These are phyloP conservation scores for Phycomyces blakesleeanus DNA, from an alignment of 192 early-diverging fungal species.

Conservation along the genomic window DNA sequence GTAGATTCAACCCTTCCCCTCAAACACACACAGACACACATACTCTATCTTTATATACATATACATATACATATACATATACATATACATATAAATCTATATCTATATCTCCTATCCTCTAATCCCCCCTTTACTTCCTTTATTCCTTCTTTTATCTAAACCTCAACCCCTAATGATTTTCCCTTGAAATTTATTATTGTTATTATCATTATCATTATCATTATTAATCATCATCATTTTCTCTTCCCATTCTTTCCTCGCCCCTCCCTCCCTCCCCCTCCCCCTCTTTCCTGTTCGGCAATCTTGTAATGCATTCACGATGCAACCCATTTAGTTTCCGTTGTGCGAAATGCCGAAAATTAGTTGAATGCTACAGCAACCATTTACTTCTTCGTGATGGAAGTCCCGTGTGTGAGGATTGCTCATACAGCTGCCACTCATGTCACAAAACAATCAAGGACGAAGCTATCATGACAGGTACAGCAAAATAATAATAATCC, in stretches of 20 bases:
- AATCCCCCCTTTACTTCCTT: too few species aligned
- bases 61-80: too few species aligned
- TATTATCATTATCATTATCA: background rate
- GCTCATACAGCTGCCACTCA: slow-evolving; percentile 74
- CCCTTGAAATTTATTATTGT: background rate
- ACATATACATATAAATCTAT: too few species aligned
- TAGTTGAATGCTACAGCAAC: slow-evolving; percentile 78
- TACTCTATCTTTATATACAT: too few species aligned
- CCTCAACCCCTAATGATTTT: background rate
- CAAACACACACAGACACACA: too few species aligned
- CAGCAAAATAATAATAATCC: slow-evolving; percentile 1
- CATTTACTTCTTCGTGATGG: slow-evolving; percentile 73
- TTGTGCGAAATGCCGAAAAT: slow-evolving; percentile 70
- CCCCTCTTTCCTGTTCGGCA: too few species aligned
- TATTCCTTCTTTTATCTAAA: too few species aligned
- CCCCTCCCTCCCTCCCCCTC: too few species aligned
- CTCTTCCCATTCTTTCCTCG: too few species aligned
- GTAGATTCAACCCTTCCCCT: slow-evolving; percentile 13
- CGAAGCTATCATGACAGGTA: slow-evolving; percentile 82
- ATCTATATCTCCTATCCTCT: too few species aligned
- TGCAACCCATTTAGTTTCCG: slow-evolving; percentile 52
- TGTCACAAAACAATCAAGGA: slow-evolving; percentile 75
- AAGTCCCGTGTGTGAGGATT: slow-evolving; percentile 80
- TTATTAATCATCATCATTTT: background rate
- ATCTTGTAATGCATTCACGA: too few species aligned